Conservation (phyloP, 2,329 filamentous ascomycete species). For the Hypoxylon sp. region DNA sequence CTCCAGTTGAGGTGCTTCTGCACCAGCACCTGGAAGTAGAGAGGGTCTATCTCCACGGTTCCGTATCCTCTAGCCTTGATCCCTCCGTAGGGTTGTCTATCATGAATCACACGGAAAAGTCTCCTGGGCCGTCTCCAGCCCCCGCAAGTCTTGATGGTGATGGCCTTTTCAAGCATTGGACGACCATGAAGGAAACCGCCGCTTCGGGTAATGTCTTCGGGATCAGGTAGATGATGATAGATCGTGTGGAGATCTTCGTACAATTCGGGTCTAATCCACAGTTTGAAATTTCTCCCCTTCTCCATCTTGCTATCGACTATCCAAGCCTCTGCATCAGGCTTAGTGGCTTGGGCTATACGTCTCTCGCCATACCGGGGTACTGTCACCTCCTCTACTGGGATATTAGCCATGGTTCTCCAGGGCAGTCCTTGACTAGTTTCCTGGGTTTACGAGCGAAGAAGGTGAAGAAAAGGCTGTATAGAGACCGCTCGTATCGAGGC, state of each 20-base stretch:
- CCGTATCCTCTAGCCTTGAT: not conserved
- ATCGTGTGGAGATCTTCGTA: not conserved
- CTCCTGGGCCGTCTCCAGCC: not conserved
- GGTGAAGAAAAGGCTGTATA: not conserved
- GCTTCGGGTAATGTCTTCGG: not conserved
- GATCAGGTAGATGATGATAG: not conserved
- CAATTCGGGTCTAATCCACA: not conserved
- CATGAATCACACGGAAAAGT: not conserved
- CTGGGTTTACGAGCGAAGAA: not conserved
- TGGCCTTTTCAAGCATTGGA: constrained; percentile 1
- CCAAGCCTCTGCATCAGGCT: not conserved
- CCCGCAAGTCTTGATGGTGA: not conserved
- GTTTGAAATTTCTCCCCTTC: not conserved
- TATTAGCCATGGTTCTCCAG: not conserved
- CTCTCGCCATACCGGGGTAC: not conserved
- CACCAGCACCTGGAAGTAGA: not conserved
- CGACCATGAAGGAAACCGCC: constrained; percentile 3
- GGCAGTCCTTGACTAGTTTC: not conserved
- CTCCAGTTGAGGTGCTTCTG: constrained; percentile 7
- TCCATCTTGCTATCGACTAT: not conserved
- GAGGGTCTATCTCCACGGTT: not conserved
- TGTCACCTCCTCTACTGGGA: not conserved
- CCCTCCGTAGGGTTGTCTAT: not conserved
- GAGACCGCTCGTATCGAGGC: not conserved
- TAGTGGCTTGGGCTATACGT: not conserved